Base-by-base conservation (phyloP, 1,284 basidiomycete genomes). In the Amylostereum chailletii region DNA sequence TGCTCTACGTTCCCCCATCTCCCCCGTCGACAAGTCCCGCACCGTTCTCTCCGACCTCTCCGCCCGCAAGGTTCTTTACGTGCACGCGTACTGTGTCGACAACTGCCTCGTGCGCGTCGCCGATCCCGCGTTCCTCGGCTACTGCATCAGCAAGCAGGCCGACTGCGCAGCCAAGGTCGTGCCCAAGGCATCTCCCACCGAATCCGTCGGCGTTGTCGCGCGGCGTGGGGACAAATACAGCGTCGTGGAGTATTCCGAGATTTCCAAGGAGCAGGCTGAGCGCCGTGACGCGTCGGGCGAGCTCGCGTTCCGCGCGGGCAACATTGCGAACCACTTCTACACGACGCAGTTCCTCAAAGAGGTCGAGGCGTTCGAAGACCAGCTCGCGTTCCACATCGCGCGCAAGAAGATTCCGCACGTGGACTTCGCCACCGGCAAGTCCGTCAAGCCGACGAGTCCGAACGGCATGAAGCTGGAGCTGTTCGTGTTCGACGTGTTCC, bases 401-500 rank as follows among this genome's bases (percentile, higher is more conserved):
- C 83, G 89, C 61, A 99, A 99, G 72, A 99, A 99, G 78, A 99
- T 99, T 59, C 79, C 93, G 11, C 80, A 87, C 57, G 72, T 95
- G 55, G 83, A 91, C 62, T 61, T 89, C 45, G 65, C 75, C 44
- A 77, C 76, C 4, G 90, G 87, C 34, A 67, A 74, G 53, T 44
- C 63, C 2, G 67, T 93, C 64, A 95, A 94, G 65, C 94, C 95
- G 4, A 69, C 68, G 50, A 83, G 83, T 62, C 90, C 93, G n/a
- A 99, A 99, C 67, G 96, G 96, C 51, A 96, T 99, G 90, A 99
- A 99, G 71, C 81, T 99, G 57, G 96, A 99, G 69, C 76, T 97
- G 69, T 99, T 99, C 70, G 89, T 99, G 46, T 99, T 99, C 62
- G 95, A 99, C 69, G 96, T 99, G 45, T 98, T 99, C 76, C 95